Conservation (phyloP, 345 rosid genomes). For the Acer campestre region DNA sequence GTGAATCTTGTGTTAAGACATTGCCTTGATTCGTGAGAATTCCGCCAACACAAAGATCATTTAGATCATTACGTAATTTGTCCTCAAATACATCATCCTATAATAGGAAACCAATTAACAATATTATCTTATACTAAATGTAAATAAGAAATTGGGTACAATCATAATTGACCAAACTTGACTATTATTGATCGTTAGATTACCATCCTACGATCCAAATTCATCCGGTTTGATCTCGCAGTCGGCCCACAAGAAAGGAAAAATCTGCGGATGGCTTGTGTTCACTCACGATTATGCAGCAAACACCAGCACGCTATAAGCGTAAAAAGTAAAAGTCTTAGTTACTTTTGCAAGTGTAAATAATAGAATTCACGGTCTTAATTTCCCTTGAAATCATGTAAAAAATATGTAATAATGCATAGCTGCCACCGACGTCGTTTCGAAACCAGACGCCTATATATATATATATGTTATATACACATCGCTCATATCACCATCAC, state of each 20-base stretch:
- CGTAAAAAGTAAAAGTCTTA: not conserved
- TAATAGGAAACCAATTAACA: constrained; percentile 1
- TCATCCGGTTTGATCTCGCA: not conserved
- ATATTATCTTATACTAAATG: not conserved
- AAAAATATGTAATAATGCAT: not conserved
- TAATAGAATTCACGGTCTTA: not conserved
- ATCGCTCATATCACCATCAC: not conserved
- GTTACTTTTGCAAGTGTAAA: constrained; percentile 8
- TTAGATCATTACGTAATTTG: constrained; percentile 40
- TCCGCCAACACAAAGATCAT: constrained; percentile 3
- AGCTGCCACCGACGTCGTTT: constrained; percentile 28
- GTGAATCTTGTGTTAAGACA: constrained; percentile 6
- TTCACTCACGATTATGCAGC: constrained; percentile 20
- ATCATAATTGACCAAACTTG: constrained; percentile 31
- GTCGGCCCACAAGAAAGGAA: constrained; percentile 28
- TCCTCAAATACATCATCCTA: constrained; percentile 18
- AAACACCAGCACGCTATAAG: constrained; percentile 14
- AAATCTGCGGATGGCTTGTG: constrained; percentile 34
- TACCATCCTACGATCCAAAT: constrained; percentile 25
- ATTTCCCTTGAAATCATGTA: constrained; percentile 24
- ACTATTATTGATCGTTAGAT: constrained; percentile 29
- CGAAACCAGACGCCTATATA: not conserved
- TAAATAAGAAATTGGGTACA: not conserved
- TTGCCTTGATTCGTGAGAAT: constrained; percentile 27
- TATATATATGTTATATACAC: not conserved